A percentile compares a stretch with the other conserved stretches of the same genome.
Evolutionary conservation across 2,329 filamentous ascomycete species (phyloP).

Genomic region (Penicillium sclerotiorum): DNA sequence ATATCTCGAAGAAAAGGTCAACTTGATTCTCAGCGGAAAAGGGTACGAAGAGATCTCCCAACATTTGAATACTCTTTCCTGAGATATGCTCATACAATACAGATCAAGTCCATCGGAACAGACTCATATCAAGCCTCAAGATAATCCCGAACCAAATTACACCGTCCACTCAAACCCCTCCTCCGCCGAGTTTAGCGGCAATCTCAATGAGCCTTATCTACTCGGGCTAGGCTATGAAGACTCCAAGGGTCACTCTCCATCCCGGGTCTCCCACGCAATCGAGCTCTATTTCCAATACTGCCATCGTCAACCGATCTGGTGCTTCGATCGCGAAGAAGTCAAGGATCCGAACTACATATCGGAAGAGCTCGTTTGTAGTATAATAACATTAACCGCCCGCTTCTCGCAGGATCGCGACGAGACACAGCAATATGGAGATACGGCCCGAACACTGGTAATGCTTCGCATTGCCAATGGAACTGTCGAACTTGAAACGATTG

Average conservation of each 20-base stretch:
- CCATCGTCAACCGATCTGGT: constrained; percentile 43
- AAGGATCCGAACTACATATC: constrained; percentile 29
- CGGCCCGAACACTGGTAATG: constrained; percentile 45
- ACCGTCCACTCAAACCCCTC: constrained; percentile 20
- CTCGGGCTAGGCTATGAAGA: constrained; percentile 29
- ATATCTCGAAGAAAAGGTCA: constrained; percentile 56
- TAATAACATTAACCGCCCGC: constrained; percentile 36
- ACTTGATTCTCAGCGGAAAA: constrained; percentile 52
- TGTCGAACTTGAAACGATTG: constrained; percentile 53
- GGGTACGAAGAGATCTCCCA: constrained; percentile 25
- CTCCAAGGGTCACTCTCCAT: constrained; percentile 23
- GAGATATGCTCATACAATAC: not conserved
- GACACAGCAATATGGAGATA: constrained; percentile 41
- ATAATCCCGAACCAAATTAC: constrained; percentile 19
- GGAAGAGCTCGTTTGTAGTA: constrained; percentile 38
- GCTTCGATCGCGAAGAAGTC: constrained; percentile 37
- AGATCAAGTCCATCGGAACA: constrained; percentile 15
- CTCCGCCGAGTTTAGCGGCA: constrained; percentile 21
- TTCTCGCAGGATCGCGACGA: constrained; percentile 34
- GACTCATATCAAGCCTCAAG: constrained; percentile 9
- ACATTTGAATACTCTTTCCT: not conserved
- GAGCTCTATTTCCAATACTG: constrained; percentile 41
- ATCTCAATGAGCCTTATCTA: constrained; percentile 23
- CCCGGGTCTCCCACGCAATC: constrained; percentile 28
- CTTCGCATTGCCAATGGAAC: constrained; percentile 55